Evolutionary conservation across 2,329 filamentous ascomycete genomes (phyloP).

Genomic region (Monascus ruber): DNA sequence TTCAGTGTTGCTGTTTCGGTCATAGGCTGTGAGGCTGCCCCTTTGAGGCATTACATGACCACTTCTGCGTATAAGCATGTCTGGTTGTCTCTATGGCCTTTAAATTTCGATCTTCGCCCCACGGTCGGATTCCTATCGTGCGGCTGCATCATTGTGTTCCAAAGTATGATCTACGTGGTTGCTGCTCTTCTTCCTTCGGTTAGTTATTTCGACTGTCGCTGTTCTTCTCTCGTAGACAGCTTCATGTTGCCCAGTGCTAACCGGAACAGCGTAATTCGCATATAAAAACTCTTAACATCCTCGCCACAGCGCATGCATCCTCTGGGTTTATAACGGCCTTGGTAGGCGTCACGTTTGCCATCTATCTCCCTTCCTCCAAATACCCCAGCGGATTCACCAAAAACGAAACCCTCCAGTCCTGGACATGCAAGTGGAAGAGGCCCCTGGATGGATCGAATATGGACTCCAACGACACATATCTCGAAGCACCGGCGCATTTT

Average conservation of each 20-base stretch:
- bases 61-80: conserved; percentile 23
- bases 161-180: conserved; percentile 22
- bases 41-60: conserved; percentile 26
- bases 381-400: conserved; percentile 18
- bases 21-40: conserved; percentile 27
- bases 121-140: conserved; percentile 26
- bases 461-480: conserved; percentile 3
- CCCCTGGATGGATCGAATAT: conserved; percentile 6
- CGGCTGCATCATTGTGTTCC: conserved; percentile 23
- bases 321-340: conserved; percentile 26
- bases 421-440: conserved; percentile 30
- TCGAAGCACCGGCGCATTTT: conserved; percentile 24
- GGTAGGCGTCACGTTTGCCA: conserved; percentile 19
- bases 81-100: conserved; percentile 31
- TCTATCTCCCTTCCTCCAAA: conserved; percentile 20
- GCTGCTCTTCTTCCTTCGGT: conserved; percentile 27
- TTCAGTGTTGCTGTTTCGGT: conserved; percentile 18
- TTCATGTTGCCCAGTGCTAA: background rate
- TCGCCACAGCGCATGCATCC: conserved; percentile 21
- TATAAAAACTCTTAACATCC: conserved; percentile 22
- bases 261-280: conserved; percentile 21
- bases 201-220: conserved; percentile 5
- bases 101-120: conserved; percentile 30
- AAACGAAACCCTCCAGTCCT: conserved; percentile 28
- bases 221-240: background rate